phyloP scores from a whole-genome alignment of 352 stramenopile species.

The Phytophthora pseudosyringae region DNA sequence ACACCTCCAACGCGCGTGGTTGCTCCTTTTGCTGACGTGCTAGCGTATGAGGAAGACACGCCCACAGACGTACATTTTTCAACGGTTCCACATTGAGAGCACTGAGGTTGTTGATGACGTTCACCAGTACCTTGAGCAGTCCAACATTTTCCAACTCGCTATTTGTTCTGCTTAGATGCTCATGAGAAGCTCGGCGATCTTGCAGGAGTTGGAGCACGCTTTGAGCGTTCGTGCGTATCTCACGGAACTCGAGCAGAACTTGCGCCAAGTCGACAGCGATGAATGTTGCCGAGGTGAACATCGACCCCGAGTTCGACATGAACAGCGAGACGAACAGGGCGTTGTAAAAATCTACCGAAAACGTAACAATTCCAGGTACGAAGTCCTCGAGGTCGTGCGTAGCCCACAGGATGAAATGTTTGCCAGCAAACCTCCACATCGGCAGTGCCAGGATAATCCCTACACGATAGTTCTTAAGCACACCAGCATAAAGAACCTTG shows the following conservation, averaged over 20 bases:
- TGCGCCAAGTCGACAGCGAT: conserved; percentile 14
- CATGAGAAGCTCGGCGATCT: background rate
- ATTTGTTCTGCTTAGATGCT: background rate
- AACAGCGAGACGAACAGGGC: conserved; percentile 32
- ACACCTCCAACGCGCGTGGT: background rate
- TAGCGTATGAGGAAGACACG: background rate
- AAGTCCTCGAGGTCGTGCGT: conserved; percentile 21
- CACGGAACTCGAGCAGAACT: conserved; percentile 19
- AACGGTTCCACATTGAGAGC: background rate
- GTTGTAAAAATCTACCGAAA: conserved; percentile 34
- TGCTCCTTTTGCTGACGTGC: background rate
- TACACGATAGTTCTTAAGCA: conserved; percentile 4
- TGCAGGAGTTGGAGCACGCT: too few relatives aligned
- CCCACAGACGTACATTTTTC: background rate
- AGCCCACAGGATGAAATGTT: conserved; percentile 24
- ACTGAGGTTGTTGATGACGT: background rate
- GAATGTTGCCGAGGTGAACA: conserved; percentile 8
- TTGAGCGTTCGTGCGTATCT: conserved; percentile 2
- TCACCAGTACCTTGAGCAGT: background rate
- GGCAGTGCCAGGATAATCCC: conserved; percentile 4
- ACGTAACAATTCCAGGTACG: conserved; percentile 16
- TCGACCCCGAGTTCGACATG: conserved; percentile 22
- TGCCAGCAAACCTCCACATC: conserved; percentile 22
- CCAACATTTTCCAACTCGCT: too few relatives aligned
- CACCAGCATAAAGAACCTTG: conserved; percentile 18